Conservation (phyloP, 176 grass and related monocot genomes). For the Puccinellia tenuiflora region DNA sequence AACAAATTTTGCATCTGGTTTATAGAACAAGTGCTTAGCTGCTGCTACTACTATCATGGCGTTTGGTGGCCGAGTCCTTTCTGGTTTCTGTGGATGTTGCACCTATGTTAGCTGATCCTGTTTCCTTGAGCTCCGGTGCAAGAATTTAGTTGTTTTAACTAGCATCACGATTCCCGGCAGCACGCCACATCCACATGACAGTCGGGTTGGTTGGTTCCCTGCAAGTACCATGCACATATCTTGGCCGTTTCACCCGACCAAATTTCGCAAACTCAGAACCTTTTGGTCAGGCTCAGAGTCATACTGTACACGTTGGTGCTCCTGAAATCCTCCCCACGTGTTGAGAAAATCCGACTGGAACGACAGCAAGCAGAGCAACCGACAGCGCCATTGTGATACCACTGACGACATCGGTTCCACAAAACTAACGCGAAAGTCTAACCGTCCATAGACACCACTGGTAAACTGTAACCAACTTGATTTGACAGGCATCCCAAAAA, state of each 20-base stretch:
- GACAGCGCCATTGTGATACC: neutral
- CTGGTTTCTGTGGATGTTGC: neutral
- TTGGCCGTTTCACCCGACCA: neutral
- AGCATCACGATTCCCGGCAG: neutral
- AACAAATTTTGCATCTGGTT: constrained; percentile 44
- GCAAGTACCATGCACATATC: neutral
- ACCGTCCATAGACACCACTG: neutral
- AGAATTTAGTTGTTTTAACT: neutral
- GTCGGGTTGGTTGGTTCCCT: neutral
- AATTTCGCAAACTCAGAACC: neutral
- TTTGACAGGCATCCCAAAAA: neutral
- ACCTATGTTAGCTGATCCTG: neutral
- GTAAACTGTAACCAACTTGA: neutral
- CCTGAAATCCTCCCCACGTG: neutral
- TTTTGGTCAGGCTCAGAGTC: neutral
- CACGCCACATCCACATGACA: neutral
- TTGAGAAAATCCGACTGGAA: neutral
- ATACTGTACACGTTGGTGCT: neutral
- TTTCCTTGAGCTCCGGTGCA: neutral
- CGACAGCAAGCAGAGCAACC: neutral
- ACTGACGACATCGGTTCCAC: constrained; percentile 16
- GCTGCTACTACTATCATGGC: neutral
- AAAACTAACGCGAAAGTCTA: neutral
- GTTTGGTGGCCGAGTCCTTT: neutral
- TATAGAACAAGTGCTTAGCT: neutral